Evolutionary conservation across 2,329 filamentous ascomycete genomes (phyloP).

Genomic region (Epichloe sylvatica): DNA sequence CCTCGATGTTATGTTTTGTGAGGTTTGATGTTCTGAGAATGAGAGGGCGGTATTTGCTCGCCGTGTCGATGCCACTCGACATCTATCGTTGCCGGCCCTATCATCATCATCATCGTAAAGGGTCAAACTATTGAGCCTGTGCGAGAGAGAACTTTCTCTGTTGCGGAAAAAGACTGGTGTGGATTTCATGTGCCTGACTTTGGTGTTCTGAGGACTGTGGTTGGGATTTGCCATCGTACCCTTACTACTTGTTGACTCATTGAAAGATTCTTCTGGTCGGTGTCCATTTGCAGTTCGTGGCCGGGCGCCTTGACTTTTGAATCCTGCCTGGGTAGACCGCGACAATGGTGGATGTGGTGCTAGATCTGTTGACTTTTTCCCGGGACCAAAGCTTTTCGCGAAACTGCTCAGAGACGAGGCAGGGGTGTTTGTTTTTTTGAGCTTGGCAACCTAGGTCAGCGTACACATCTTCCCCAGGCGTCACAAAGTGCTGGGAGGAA

Average conservation of each 20-base stretch:
- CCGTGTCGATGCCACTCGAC: conserved; percentile 33
- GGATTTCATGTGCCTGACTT: conserved; percentile 14
- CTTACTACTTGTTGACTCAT: conserved; percentile 19
- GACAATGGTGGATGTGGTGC: conserved; percentile 39
- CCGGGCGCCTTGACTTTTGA: conserved; percentile 23
- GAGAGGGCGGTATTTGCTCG: conserved; percentile 14
- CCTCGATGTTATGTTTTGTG: conserved; percentile 9
- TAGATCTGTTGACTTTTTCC: conserved; percentile 34
- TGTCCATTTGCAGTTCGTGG: conserved; percentile 27
- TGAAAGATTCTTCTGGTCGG: conserved; percentile 24
- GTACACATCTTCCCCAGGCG: not conserved
- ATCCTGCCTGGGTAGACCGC: conserved; percentile 33
- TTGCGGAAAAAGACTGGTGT: conserved; percentile 15
- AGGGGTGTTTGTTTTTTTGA: conserved; percentile 20
- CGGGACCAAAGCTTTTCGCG: conserved; percentile 42
- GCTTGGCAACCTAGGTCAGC: conserved; percentile 10
- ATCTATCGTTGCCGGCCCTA: conserved; percentile 12
- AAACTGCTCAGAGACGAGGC: conserved; percentile 30
- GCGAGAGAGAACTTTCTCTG: conserved; percentile 32
- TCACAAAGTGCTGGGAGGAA: not conserved
- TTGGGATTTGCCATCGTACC: conserved; percentile 20
- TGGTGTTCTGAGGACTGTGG: conserved; percentile 9
- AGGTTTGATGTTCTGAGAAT: conserved; percentile 7
- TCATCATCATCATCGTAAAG: conserved; percentile 21
- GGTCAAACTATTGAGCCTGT: conserved; percentile 24